Conservation (phyloP, 2,329 filamentous ascomycete genomes). For the Alternaria solani region DNA sequence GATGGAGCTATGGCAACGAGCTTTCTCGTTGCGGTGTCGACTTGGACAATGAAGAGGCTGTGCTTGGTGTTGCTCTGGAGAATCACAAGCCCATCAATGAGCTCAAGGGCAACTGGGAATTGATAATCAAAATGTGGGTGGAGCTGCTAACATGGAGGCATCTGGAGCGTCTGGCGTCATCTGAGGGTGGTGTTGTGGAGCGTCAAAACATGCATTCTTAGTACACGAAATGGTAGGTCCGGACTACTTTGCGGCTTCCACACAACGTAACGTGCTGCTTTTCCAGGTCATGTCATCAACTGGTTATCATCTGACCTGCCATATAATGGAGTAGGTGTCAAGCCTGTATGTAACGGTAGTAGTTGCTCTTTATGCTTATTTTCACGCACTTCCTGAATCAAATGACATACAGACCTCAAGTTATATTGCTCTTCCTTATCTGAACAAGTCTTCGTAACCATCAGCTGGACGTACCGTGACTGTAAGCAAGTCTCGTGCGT, state of each 20-base stretch:
- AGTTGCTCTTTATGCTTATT: neutral
- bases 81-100: slow-evolving; percentile 3
- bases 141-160: slow-evolving; percentile 22
- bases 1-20: neutral
- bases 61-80: neutral
- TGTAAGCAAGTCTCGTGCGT: too few relatives aligned
- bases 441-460: neutral
- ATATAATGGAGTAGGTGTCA: neutral
- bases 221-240: neutral
- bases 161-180: slow-evolving; percentile 11
- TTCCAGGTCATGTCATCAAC: neutral
- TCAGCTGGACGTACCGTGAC: neutral
- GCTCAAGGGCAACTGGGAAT: slow-evolving; percentile 11
- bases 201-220: neutral
- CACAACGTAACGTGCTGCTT: neutral
- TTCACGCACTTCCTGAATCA: neutral
- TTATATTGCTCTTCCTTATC: neutral
- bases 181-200: slow-evolving; percentile 9
- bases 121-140: slow-evolving; percentile 11
- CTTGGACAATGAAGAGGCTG: neutral
- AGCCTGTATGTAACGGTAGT: neutral
- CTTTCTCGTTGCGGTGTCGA: neutral
- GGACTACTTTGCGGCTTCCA: neutral
- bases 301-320: neutral
- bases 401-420: neutral